phyloP scores from a whole-genome alignment of 2,329 filamentous ascomycete species.

The Chaetomiaceae sp. region DNA sequence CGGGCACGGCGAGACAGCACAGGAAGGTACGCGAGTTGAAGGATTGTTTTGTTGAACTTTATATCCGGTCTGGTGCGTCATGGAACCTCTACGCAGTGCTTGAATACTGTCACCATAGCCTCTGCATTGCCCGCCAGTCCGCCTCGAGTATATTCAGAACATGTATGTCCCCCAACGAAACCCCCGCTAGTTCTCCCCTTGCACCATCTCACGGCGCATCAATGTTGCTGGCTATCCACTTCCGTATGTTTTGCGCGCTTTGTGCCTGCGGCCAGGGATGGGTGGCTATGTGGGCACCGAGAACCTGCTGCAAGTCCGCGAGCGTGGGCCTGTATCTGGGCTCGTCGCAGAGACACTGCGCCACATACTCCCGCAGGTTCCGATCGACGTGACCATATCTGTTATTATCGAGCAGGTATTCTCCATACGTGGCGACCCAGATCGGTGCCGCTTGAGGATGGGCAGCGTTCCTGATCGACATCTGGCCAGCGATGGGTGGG shows the following conservation, averaged over 20 bases:
- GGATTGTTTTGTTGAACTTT: too few species aligned
- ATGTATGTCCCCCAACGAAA: too few species aligned
- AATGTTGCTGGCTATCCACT: not conserved
- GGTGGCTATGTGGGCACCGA: not conserved
- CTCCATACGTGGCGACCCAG: constrained; percentile 3
- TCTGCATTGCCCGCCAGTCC: too few species aligned
- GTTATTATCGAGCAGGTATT: not conserved
- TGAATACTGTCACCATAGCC: too few species aligned
- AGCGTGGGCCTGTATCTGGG: not conserved
- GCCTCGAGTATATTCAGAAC: too few species aligned
- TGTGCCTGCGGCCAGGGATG: not conserved
- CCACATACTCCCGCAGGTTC: not conserved
- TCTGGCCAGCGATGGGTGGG: not conserved
- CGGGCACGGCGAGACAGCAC: too few species aligned
- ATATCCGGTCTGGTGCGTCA: too few species aligned
- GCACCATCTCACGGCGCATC: too few species aligned
- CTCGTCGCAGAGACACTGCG: not conserved
- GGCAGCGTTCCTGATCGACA: not conserved
- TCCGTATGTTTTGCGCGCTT: not conserved
- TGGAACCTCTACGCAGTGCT: too few species aligned
- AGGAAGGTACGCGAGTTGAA: too few species aligned
- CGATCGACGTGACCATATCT: not conserved
- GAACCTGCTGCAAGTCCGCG: not conserved
- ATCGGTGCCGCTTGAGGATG: too few species aligned
- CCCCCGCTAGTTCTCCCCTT: too few species aligned